These are phyloP conservation scores for Pseudogymnoascus sp. DNA, from an alignment of 2,329 filamentous ascomycete genomes.

Conservation along the genomic window DNA sequence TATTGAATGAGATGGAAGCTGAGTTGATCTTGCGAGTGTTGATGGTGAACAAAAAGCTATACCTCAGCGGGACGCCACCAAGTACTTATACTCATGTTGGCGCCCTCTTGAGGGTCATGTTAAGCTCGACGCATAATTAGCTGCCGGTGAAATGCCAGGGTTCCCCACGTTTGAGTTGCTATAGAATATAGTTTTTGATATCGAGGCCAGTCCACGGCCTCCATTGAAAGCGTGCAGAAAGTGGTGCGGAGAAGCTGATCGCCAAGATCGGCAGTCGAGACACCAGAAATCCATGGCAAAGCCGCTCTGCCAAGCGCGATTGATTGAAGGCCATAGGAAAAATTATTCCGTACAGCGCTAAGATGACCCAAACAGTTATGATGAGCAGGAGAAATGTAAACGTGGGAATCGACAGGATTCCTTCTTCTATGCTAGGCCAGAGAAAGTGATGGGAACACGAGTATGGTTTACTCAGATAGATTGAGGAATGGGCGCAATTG, in stretches of 20 bases:
- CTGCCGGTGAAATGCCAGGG: background rate
- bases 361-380: background rate
- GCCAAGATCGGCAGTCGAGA: conserved; percentile 2
- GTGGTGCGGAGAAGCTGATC: background rate
- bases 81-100: background rate
- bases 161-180: conserved; percentile 5
- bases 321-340: background rate
- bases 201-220: background rate
- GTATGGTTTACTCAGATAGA: background rate
- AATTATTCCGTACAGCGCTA: background rate
- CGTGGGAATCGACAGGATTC: background rate
- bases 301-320: background rate
- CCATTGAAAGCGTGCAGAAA: background rate
- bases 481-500: background rate
- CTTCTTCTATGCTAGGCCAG: background rate
- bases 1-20: background rate
- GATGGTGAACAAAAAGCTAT: background rate
- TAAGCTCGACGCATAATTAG: conserved; percentile 1
- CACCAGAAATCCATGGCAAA: background rate
- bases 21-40: background rate
- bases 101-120: background rate
- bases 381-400: conserved; percentile 5
- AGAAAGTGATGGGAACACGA: background rate
- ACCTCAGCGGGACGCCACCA: background rate
- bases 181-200: conserved; percentile 4